Evolutionary conservation across 108 stramenopile genomes (phyloP).

Genomic region (Cyclostephanos tholiformis): DNA sequence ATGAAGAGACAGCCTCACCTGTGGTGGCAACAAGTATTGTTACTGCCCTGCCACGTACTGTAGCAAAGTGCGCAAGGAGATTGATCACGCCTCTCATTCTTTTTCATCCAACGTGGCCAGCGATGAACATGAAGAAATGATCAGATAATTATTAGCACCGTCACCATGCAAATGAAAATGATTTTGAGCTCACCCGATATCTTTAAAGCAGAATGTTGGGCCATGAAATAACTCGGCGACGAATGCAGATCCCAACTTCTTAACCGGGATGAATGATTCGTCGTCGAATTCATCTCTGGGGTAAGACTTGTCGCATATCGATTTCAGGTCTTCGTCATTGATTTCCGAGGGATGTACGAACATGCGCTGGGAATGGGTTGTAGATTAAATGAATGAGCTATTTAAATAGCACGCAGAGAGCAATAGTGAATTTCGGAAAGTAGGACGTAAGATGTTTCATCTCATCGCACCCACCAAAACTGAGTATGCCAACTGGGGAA

Average conservation of each 20-base stretch:
- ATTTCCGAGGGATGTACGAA: constrained; percentile 65
- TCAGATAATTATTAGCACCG: background rate
- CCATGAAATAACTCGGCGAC: constrained; percentile 92
- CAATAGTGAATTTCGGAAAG: background rate
- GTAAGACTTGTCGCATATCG: constrained; percentile 57
- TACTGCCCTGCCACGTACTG: constrained; percentile 49
- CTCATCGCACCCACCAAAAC: constrained; percentile 44
- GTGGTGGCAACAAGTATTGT: constrained; percentile 74
- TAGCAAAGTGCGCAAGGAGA: constrained; percentile 67
- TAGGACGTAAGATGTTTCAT: background rate
- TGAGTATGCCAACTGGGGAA: constrained; percentile 59
- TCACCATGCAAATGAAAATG: background rate
- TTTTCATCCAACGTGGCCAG: background rate
- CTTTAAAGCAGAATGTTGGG: constrained; percentile 93
- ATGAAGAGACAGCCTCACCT: constrained; percentile 13
- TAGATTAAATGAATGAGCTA: background rate
- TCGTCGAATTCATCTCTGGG: constrained; percentile 50
- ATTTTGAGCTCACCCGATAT: constrained; percentile 63
- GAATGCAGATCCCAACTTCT: constrained; percentile 44
- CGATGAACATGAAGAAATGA: background rate
- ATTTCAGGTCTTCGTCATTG: constrained; percentile 35
- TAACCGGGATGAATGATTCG: constrained; percentile 44
- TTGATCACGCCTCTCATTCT: constrained; percentile 68
- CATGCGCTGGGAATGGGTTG: constrained; percentile 29
- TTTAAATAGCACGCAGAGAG: background rate